Base-by-base conservation (phyloP, 176 grass and related monocot genomes). In the Carex littledalei region DNA sequence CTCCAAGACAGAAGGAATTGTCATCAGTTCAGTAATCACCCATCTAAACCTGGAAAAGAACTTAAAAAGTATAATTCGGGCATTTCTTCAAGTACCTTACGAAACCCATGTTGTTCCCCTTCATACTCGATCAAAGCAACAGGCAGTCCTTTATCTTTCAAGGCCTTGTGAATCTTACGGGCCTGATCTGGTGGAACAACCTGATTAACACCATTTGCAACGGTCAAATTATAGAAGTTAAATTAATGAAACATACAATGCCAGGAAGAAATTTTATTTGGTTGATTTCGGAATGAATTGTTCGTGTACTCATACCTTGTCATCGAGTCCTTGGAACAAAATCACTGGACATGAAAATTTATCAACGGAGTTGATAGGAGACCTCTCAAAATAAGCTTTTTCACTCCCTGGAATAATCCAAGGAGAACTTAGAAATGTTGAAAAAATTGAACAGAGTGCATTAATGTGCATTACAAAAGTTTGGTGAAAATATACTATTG, bases 91-190 rank as follows among this genome's bases (percentile, higher is more conserved):
- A 67, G 3, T 61, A 98, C 95, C 95, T 95, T 94, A 63, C 93
- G 88, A 81, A 98, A 98, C 3, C 95, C 91, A 63, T 95, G 93
- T 20, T 98, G 95, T 70, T 94, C 95, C 31, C 95, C 95, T 89
- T 98, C 93, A 20, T 98, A 98, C 87, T 98, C 95, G 9, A 98
- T 89, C 85, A 98, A 92, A 65, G 89, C 93, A 91, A 98, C 95
- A 63, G 95, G 91, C 83, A 98, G 60, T 22, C 93, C 95, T 54
- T 74, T 95, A 29, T 92, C 95, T 88, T 93, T 98, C 58, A 98
- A 80, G 41, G 95, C 95, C 65, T 85, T 88, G 73, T 98, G 89
- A 67, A 98, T 93, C 80, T 90, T 93, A 10, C 88, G 87, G 55
- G 95, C 93, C 43, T 98, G 95, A 79, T 90, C 81, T 66, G 91